Evolutionary conservation across 1,284 basidiomycete species (phyloP).

Genomic region (Trichosporon sp.): DNA sequence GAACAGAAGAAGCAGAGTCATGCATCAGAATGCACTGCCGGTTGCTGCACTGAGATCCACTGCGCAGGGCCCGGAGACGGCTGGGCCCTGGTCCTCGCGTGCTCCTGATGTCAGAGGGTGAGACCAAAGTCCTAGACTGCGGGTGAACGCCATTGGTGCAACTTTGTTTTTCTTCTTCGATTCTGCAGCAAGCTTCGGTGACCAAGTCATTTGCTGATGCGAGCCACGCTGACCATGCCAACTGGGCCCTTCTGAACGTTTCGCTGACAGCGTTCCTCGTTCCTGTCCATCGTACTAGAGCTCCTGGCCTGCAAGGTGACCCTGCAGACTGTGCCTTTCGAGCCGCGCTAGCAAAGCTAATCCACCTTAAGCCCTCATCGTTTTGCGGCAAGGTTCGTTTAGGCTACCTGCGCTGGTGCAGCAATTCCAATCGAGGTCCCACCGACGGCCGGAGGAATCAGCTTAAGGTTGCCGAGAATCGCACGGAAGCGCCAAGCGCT

Average conservation of each 20-base stretch:
- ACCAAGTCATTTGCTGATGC: neutral
- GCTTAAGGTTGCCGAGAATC: neutral
- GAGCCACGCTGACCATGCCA: no score
- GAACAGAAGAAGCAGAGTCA: neutral
- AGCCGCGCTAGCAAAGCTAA: neutral
- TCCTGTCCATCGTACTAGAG: neutral
- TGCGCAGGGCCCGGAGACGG: neutral
- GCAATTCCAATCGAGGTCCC: neutral
- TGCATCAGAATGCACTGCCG: neutral
- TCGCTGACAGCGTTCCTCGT: neutral
- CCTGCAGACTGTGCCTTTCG: neutral
- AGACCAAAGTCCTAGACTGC: neutral
- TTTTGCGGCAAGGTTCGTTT: neutral
- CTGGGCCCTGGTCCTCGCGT: neutral
- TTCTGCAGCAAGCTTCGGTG: neutral
- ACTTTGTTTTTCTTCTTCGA: neutral
- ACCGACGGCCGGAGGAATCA: neutral
- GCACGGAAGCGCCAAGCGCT: no score
- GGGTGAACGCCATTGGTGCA: neutral
- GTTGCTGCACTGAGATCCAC: neutral
- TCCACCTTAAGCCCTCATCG: neutral
- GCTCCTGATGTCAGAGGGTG: slow-evolving; percentile 2
- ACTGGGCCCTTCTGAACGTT: neutral
- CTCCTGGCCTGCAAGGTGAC: neutral
- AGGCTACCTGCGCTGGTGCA: neutral